These are phyloP conservation scores for Cinnamomum micranthum DNA, from an alignment of 164 flowering plant species.

Conservation along the genomic window DNA sequence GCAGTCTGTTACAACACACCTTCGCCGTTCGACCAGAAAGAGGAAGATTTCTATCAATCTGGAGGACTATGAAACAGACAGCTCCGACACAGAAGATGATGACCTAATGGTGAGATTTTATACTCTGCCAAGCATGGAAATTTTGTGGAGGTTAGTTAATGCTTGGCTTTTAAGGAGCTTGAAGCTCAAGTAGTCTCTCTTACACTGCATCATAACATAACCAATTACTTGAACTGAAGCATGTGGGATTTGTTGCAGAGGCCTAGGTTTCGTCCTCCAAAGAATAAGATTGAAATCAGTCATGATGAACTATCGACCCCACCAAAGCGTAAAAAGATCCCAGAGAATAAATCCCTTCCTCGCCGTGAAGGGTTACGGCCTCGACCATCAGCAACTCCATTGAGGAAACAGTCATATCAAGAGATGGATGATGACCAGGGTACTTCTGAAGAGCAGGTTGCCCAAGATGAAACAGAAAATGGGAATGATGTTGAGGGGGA, in stretches of 20 bases:
- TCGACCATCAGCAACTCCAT: slow-evolving; percentile 46
- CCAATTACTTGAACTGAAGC: slow-evolving; percentile 3
- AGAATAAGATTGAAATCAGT: slow-evolving; percentile 43
- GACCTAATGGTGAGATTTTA: slow-evolving; percentile 76
- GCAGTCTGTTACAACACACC: slow-evolving; percentile 63
- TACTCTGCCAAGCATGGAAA: slow-evolving; percentile 16
- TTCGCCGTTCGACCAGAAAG: slow-evolving; percentile 93
- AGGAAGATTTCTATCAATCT: slow-evolving; percentile 63
- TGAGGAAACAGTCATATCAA: slow-evolving; percentile 35
- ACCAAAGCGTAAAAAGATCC: slow-evolving; percentile 46
- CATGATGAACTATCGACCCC: slow-evolving; percentile 50
- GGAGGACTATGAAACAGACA: slow-evolving; percentile 64
- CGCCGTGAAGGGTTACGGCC: slow-evolving; percentile 94
- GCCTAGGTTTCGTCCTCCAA: slow-evolving; percentile 42
- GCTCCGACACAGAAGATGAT: slow-evolving; percentile 77
- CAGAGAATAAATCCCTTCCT: slow-evolving; percentile 43
- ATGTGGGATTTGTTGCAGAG: slow-evolving; percentile 38
- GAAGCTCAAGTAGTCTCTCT: not conserved
- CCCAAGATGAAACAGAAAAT: slow-evolving; percentile 25
- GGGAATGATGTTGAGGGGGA: slow-evolving; percentile 40
- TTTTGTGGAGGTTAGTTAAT: slow-evolving; percentile 14
- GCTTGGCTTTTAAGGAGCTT: slow-evolving; percentile 9
- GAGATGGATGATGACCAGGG: slow-evolving; percentile 72
- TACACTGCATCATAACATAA: not conserved
- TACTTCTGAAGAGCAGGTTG: slow-evolving; percentile 61